phyloP scores from a whole-genome alignment of 192 early-diverging fungal genomes.

The Entrophospora sp. region DNA sequence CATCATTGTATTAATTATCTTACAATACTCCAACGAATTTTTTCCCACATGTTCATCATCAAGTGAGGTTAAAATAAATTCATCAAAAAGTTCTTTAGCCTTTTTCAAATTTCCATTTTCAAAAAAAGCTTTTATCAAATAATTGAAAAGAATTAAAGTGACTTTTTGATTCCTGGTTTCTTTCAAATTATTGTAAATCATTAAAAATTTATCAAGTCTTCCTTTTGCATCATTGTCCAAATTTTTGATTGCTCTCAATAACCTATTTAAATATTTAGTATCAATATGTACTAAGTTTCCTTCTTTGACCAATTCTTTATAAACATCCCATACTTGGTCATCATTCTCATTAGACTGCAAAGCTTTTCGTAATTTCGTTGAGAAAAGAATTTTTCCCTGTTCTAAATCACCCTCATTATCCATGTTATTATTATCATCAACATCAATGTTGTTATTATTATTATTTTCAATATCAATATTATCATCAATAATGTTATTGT shows the following conservation, averaged over 20 bases:
- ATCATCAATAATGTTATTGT: background rate
- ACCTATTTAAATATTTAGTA: background rate
- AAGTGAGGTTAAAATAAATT: background rate
- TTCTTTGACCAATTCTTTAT: background rate
- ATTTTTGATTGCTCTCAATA: background rate
- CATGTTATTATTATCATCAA: background rate
- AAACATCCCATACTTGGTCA: background rate
- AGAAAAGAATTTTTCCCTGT: background rate
- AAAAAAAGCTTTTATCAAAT: conserved; percentile 14
- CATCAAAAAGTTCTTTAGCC: conserved; percentile 1
- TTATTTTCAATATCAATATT: background rate
- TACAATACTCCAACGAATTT: background rate
- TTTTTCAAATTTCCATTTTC: background rate
- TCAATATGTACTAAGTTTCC: background rate
- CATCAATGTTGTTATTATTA: background rate
- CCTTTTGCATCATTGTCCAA: background rate
- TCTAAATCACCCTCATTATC: no score
- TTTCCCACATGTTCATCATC: background rate
- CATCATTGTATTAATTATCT: conserved; percentile 5
- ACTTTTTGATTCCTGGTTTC: background rate
- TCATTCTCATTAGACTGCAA: background rate
- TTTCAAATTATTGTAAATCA: conserved; percentile 1
- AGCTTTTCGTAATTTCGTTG: background rate
- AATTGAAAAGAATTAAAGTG: background rate
- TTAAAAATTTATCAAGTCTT: background rate